phyloP scores from a whole-genome alignment of 2,329 filamentous ascomycete genomes.

The Arthrobotrys iridis region DNA sequence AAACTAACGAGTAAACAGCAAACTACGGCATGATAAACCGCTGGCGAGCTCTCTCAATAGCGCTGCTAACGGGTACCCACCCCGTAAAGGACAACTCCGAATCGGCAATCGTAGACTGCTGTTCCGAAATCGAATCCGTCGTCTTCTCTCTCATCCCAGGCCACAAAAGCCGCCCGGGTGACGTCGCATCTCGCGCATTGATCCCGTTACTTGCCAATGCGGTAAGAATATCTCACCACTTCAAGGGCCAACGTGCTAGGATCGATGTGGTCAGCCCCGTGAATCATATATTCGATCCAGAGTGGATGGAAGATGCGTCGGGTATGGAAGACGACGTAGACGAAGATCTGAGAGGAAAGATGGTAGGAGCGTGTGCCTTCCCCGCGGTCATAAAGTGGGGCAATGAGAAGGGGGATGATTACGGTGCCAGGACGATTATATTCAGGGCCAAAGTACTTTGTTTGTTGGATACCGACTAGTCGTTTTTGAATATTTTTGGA shows the following conservation, averaged over 20 bases:
- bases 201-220: slow-evolving; percentile 48
- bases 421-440: slow-evolving; percentile 36
- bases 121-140: slow-evolving; percentile 51
- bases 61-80: slow-evolving; percentile 36
- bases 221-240: slow-evolving; percentile 42
- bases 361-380: slow-evolving; percentile 51
- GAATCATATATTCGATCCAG: slow-evolving; percentile 46
- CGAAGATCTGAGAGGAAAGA: slow-evolving; percentile 49
- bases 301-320: slow-evolving; percentile 53
- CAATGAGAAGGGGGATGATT: slow-evolving; percentile 53
- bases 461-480: slow-evolving; percentile 48
- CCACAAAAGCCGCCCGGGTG: slow-evolving; percentile 42
- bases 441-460: slow-evolving; percentile 51
- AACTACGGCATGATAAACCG: slow-evolving; percentile 52
- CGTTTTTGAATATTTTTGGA: not conserved
- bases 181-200: slow-evolving; percentile 36
- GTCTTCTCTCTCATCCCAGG: slow-evolving; percentile 52
- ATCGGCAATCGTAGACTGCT: slow-evolving; percentile 50
- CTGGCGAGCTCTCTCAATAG: slow-evolving; percentile 49
- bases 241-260: slow-evolving; percentile 47
- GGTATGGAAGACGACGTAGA: slow-evolving; percentile 51
- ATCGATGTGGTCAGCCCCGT: slow-evolving; percentile 50
- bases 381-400: slow-evolving; percentile 53
- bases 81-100: slow-evolving; percentile 51
- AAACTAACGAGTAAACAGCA: slow-evolving; percentile 27